Evolutionary conservation across 257 asterid species (phyloP), one percentile per base, ranked within the genome.

Genomic region (Cruciata laevipes): DNA sequence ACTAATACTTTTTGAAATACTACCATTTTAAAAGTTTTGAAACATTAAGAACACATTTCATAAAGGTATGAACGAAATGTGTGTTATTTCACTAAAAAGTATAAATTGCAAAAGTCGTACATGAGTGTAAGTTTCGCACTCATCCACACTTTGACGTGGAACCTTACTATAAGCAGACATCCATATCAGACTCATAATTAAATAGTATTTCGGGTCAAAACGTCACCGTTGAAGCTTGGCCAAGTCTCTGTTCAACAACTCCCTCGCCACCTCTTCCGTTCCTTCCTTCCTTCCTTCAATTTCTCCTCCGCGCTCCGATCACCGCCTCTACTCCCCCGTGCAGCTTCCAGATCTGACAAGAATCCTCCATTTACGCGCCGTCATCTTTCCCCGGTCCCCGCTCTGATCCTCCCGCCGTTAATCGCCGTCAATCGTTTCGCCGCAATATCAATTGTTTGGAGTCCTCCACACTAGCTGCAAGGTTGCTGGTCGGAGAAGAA

Each of bases 161-260:
- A 16, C 20, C 20, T 3, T 16, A 47, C 20, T 17, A 47, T 14
- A 47, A 47, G 20, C 55, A 17, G 7, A 17, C 55, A 47, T 47
- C 55, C n/a, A 16, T 47, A 47, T 47, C 55, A 53, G 5, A 53
- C 11, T 53, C 60, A 53, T n/a, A n/a, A 53, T 53, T 20, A n/a
- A 5, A 53, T 20, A 53, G 18, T 1, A 8, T 53, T 20, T 53
- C 27, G 9, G 60, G 60, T 53, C 60, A 56, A 56, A 21, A 23
- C 61, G 61, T 56, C 61, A 56, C 30, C 61, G 61, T 21, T 56
- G 61, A 21, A 53, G 61, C 14, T 12, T 56, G 32, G 61, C 61
- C 30, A 20, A 20, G 61, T 56, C 61, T 24, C 30, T 24, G 61
- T 56, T 56, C 61, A 56, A 56, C 33, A 56, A 56, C 61, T 56